Conservation (phyloP, 495 filamentous ascomycete genomes). For the Penicillium desertorum region DNA sequence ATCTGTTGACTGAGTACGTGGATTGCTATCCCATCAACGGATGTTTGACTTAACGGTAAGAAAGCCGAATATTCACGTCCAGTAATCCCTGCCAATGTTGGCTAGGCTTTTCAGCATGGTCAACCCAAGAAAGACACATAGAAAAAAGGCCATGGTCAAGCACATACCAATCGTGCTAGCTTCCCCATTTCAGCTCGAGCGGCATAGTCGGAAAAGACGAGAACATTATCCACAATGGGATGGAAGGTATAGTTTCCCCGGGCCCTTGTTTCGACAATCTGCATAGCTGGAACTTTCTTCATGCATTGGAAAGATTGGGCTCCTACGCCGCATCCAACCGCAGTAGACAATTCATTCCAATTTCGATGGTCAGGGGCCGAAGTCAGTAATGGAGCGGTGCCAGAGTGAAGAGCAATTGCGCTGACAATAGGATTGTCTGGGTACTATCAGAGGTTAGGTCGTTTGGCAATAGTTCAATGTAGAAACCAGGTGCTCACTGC, state of each 20-base stretch:
- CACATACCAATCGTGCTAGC: constrained; percentile 5
- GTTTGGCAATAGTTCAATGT: not conserved
- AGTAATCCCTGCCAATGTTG: constrained; percentile 11
- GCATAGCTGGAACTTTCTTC: too few relatives aligned
- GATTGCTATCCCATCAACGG: constrained; percentile 11
- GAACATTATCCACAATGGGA: too few relatives aligned
- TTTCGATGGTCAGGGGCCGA: not conserved
- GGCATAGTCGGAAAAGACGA: too few relatives aligned
- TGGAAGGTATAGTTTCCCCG: too few relatives aligned
- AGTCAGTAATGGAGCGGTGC: constrained; percentile 25
- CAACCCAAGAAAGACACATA: not conserved
- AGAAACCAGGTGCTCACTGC: constrained; percentile 14
- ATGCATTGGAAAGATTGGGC: not conserved
- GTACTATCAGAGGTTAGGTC: constrained; percentile 12
- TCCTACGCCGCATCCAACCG: constrained; percentile 2
- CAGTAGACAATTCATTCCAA: constrained; percentile 7
- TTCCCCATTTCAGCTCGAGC: too few relatives aligned
- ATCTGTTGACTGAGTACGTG: not conserved
- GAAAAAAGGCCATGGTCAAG: too few relatives aligned
- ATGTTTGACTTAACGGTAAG: constrained; percentile 1
- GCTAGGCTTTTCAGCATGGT: not conserved
- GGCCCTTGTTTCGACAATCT: too few relatives aligned
- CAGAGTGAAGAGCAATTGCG: constrained; percentile 51
- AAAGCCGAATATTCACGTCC: constrained; percentile 14
- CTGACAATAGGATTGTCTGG: constrained; percentile 33